Evolutionary conservation across 257 asterid species (phyloP).

Genomic region (Solanum etuberosum): DNA sequence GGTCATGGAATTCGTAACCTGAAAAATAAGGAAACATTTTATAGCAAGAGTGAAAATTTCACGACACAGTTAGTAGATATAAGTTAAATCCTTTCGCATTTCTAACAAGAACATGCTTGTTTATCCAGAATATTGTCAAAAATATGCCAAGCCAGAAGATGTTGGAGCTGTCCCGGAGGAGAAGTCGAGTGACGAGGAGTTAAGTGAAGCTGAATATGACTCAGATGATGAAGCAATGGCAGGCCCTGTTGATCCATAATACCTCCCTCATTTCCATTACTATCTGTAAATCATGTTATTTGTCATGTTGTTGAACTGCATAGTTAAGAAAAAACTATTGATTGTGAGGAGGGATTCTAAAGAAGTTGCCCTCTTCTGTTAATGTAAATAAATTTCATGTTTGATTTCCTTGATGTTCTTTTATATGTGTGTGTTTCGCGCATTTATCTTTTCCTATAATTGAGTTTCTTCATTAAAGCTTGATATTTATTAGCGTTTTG

Average conservation of each 20-base stretch:
- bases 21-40: neutral
- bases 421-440: neutral
- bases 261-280: neutral
- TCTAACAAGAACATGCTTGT: neutral
- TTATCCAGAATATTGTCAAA: constrained; percentile 70
- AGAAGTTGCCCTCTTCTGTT: constrained; percentile 4
- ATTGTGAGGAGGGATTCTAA: constrained; percentile 20
- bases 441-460: neutral
- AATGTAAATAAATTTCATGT: constrained; percentile 22
- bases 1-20: neutral
- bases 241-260: constrained; percentile 61
- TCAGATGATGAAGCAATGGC: constrained; percentile 61
- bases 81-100: neutral
- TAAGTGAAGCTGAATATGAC: constrained; percentile 64
- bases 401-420: neutral
- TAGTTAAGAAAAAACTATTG: constrained; percentile 19
- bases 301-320: constrained; percentile 7
- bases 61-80: neutral
- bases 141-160: constrained; percentile 87
- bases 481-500: neutral
- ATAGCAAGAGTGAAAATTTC: neutral
- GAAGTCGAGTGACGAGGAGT: constrained; percentile 65
- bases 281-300: constrained; percentile 25
- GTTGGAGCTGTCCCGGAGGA: constrained; percentile 61
- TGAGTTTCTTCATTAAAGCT: neutral